phyloP scores from a whole-genome alignment of 2,329 filamentous ascomycete species.

The Calonectria ilicicola region DNA sequence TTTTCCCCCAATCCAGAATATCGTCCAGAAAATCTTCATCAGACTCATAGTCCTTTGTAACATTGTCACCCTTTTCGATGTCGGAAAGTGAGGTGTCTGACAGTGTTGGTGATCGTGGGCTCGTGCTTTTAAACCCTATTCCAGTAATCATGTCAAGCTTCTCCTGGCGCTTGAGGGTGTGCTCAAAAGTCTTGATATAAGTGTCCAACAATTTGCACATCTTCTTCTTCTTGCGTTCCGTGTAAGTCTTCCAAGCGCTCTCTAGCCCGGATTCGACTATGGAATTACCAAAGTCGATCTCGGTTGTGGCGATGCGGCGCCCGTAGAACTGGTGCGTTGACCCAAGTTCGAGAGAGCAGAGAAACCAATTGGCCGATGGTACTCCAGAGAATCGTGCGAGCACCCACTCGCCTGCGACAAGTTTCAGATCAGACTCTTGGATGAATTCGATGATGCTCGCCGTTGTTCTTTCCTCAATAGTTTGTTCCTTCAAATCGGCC shows the following conservation, averaged over 20 bases:
- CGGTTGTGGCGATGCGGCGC: neutral
- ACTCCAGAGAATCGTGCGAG: neutral
- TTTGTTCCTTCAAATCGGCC: neutral
- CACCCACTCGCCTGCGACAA: neutral
- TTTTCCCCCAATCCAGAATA: neutral
- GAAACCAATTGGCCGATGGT: neutral
- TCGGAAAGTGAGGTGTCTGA: neutral
- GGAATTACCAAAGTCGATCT: neutral
- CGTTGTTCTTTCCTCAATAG: too few species aligned
- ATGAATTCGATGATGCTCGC: neutral
- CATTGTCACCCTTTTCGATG: neutral
- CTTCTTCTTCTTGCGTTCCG: neutral
- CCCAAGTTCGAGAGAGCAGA: neutral
- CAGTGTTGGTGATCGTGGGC: neutral
- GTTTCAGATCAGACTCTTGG: neutral
- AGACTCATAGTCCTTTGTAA: neutral
- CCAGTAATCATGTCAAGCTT: neutral
- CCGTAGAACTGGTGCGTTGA: neutral
- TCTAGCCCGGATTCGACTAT: neutral
- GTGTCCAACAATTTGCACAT: neutral
- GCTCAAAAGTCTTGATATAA: neutral
- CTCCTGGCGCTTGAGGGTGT: neutral
- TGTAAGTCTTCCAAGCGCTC: neutral
- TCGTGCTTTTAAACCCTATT: neutral
- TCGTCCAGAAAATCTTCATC: neutral